Evolutionary conservation across 805 yeast species (phyloP), one percentile per base, ranked within the genome.

Genomic region (Yarrowia sp.): DNA sequence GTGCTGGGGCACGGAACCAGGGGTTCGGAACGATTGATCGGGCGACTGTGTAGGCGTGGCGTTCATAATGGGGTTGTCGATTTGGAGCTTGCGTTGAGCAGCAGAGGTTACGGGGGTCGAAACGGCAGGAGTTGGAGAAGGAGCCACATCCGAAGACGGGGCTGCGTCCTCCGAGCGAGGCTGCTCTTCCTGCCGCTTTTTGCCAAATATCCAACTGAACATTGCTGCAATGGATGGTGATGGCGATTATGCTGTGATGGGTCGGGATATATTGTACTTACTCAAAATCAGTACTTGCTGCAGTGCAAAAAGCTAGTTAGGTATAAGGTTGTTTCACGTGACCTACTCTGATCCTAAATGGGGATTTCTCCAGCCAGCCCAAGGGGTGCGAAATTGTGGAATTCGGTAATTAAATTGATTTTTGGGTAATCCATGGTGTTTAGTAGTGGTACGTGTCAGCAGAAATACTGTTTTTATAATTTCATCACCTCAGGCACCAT

Each of bases 141-240:
- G 47, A 13, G 47, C 45, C 1, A 8, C 36, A 38, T 51, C 60
- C 13, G 45, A 7, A 8, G 33, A n/a, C 17, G 1, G 36, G 7
- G 61, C 11, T 11, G 35, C 36, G 22, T 14, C n/a, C 17, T 38
- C 60, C 14, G 35, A 6, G n/a, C 32, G n/a, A 6, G 45, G 22
- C 13, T n/a, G 36, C 47, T 55, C 61, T 1, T 28, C 47, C 47
- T 55, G 47, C 10, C 47, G 31, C 35, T 55, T 55, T 15, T 41
- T 55, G n/a, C 61, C 61, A 41, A 55, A 55, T 11, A 55, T 14
- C 61, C 61, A 55, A 39, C 61, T 55, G 61, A 55, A 55, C 61
- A 55, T 55, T n/a, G 42, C 33, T 51, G 43, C 22, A 32, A 22
- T 15, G 48, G 48, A 32, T 47, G 8, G 39, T 13, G 28, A 22